Evolutionary conservation across 192 early-diverging fungal species (phyloP).

Genomic region (Oehlia diaphana): DNA sequence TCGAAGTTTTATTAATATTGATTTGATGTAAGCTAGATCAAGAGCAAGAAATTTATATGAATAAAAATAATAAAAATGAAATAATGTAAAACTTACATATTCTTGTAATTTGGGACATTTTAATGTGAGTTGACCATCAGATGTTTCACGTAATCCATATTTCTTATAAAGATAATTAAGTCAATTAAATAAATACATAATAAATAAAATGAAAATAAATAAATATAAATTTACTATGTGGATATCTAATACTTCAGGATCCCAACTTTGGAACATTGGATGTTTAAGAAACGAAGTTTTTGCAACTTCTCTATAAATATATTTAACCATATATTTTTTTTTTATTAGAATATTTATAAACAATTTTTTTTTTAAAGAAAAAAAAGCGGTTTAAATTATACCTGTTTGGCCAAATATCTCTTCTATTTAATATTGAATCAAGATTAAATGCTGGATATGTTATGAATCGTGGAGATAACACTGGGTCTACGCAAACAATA

Average conservation of each 20-base stretch:
- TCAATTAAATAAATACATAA: background rate
- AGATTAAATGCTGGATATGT: constrained; percentile 22
- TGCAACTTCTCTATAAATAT: constrained; percentile 31
- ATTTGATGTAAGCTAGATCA: no score
- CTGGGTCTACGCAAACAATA: constrained; percentile 40
- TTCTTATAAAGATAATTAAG: constrained; percentile 32
- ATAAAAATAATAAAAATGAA: no score
- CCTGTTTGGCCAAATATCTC: constrained; percentile 49
- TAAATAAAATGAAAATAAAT: background rate
- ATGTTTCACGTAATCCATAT: constrained; percentile 44
- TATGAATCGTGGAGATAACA: constrained; percentile 28
- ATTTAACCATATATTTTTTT: background rate
- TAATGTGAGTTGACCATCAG: constrained; percentile 41
- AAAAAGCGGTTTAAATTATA: background rate
- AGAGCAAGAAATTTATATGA: background rate
- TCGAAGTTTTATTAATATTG: background rate
- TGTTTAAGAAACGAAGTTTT: constrained; percentile 29
- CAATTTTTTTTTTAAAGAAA: background rate
- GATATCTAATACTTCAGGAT: constrained; percentile 51
- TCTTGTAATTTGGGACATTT: constrained; percentile 49
- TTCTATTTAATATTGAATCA: constrained; percentile 37
- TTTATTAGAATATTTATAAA: no score
- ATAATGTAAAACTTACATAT: constrained; percentile 35
- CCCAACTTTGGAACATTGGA: constrained; percentile 44
- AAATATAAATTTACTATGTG: constrained; percentile 46